Conservation (phyloP, 1,139 yeast genomes). For the Nakaseomyces bracarensis region DNA sequence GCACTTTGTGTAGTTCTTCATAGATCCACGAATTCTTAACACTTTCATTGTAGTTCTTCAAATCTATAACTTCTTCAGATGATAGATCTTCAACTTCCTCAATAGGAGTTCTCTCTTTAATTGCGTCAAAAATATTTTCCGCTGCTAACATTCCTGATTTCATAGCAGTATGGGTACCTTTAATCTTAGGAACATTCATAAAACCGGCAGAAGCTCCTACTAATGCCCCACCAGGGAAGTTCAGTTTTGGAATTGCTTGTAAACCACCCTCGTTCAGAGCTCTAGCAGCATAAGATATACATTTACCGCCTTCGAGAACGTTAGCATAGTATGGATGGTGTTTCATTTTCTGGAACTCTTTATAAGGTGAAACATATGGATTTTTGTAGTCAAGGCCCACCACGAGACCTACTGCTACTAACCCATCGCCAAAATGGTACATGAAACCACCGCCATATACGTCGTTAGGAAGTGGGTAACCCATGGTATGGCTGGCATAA, state of each 20-base stretch:
- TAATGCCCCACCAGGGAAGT: slow-evolving; percentile 91
- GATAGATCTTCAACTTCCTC: slow-evolving; percentile 22
- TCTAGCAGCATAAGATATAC: slow-evolving; percentile 89
- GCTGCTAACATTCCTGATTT: slow-evolving; percentile 94
- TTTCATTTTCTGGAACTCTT: slow-evolving; percentile 91
- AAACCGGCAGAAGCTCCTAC: slow-evolving; percentile 97
- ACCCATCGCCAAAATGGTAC: slow-evolving; percentile 91
- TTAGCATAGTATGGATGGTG: slow-evolving; percentile 78
- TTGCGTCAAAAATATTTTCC: slow-evolving; percentile 59
- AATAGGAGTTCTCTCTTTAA: slow-evolving; percentile 40
- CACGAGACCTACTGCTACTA: slow-evolving; percentile 84
- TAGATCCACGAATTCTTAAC: slow-evolving; percentile 77
- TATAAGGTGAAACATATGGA: slow-evolving; percentile 91
- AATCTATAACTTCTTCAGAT: slow-evolving; percentile 36
- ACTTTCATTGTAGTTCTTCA: slow-evolving; percentile 52
- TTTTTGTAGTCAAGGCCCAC: slow-evolving; percentile 88
- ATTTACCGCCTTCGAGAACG: slow-evolving; percentile 78
- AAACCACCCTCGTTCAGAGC: slow-evolving; percentile 94
- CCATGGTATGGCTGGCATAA: slow-evolving; percentile 78
- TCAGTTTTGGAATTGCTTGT: slow-evolving; percentile 80
- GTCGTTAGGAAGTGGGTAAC: slow-evolving; percentile 67
- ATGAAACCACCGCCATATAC: slow-evolving; percentile 95
- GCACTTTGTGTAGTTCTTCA: slow-evolving; percentile 69
- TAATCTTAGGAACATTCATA: slow-evolving; percentile 91
- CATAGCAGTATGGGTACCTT: slow-evolving; percentile 98